Percentiles rank a stretch among this genome's conserved stretches.
phyloP scores from a whole-genome alignment of 257 asterid genomes.

The Leonotis leonurus region DNA sequence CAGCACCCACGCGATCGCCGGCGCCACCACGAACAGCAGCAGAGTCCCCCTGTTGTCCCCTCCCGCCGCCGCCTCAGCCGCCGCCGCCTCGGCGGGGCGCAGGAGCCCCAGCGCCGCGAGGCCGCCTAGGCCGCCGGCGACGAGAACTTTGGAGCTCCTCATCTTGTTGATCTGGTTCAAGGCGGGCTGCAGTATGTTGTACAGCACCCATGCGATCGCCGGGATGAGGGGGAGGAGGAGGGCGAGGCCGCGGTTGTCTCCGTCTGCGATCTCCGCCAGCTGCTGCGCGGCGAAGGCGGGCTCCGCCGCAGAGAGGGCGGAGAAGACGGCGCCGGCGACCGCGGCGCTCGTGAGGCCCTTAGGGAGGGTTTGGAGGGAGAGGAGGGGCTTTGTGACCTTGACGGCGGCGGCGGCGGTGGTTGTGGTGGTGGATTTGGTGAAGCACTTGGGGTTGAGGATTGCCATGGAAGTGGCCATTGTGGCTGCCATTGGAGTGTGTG shows the following conservation, averaged over 20 bases:
- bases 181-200: constrained; percentile 83
- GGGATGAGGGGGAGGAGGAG: constrained; percentile 72
- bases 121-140: constrained; percentile 69
- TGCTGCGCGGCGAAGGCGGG: constrained; percentile 91
- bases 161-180: constrained; percentile 74
- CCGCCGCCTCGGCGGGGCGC: no score
- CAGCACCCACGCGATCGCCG: constrained; percentile 78
- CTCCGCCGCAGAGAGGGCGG: constrained; percentile 51
- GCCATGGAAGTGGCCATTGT: constrained; percentile 68
- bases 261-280: constrained; percentile 78
- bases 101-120: constrained; percentile 46
- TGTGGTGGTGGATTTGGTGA: constrained; percentile 24
- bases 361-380: constrained; percentile 44
- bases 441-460: constrained; percentile 51
- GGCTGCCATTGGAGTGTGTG: constrained; percentile 52
- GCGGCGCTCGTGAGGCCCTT: constrained; percentile 24
- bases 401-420: constrained; percentile 6
- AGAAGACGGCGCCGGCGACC: constrained; percentile 75
- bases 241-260: constrained; percentile 79
- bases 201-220: constrained; percentile 81
- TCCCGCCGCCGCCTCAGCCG: constrained; percentile 54
- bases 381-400: constrained; percentile 30
- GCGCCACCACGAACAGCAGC: constrained; percentile 69
- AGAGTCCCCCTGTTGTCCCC: constrained; percentile 77
- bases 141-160: constrained; percentile 57